Evolutionary conservation across 805 yeast genomes (phyloP), one percentile per base, ranked within the genome.

Genomic region (Monosporozyma servazzii): DNA sequence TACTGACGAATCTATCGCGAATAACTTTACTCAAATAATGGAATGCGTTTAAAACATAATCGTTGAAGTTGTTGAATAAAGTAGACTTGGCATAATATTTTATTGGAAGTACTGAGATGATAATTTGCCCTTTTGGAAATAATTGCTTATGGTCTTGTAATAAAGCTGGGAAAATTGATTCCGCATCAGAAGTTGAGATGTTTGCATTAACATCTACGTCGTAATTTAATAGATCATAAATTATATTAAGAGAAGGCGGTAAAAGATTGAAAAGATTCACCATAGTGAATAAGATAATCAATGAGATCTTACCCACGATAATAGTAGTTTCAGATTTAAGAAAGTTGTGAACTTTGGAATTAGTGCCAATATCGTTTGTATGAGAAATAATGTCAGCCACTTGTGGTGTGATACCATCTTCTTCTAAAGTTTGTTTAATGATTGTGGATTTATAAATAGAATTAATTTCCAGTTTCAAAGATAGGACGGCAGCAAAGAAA

Each of bases 381-480:
- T 59, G 51, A 54, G 56, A 81, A 36, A 89, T 90, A 39, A 81
- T 76, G 56, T 79, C 81, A 10, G 96, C 96, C 33, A 86, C 85
- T 46, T 73, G 67, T 40, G 81, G 79, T 44, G 86, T 77, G 33
- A 91, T 79, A 25, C 99, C 98, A 63, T 91, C 99, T 66, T 91
- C 99, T 71, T 90, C 93, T 56, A 91, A 74, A 29, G 87, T 88
- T 55, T 80, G 81, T 64, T 84, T 82, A 64, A 89, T 78, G 51
- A 81, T 79, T 53, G 87, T 81, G 46, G 88, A 85, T 57, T 88
- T 81, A 68, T 90, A 88, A 51, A 93, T 93, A 54, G 86, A 75
- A 65, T 81, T 81, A 66, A 91, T 88, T 68, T 93, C 96, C 45
- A 91, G 81, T 70, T 91, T 91, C 67, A 91, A 76, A 2, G 96